Base-by-base conservation (phyloP, 768 basidiomycete genomes). In the Boletus speciosus region DNA sequence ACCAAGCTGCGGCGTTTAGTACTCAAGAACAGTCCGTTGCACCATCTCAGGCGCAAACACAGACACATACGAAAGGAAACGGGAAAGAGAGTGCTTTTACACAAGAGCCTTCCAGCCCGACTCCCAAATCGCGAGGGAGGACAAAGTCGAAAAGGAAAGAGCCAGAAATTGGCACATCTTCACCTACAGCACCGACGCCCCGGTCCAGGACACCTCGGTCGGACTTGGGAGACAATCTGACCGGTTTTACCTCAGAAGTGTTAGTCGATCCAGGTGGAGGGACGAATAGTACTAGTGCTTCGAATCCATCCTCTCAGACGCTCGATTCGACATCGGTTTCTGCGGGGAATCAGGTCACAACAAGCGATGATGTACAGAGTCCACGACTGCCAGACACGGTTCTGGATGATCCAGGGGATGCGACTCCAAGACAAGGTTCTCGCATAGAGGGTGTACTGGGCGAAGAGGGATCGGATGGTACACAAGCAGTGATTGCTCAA, bases 1-100 rank as follows among this genome's bases (percentile, higher is more conserved):
- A 88, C 59, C 85, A 88, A 64, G 85, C 88, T 4, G 83, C 83
- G 8, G 81, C 71, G 15, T 79, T 80, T 67, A 68, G 73, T 66
- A 65, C 75, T 60, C 56, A 74, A 62, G 64, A 74, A 57, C 66
- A 63, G 51, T 16, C 58, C 5, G n/a, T 37, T 5, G 15, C 49
- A 19, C 45, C 29, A 16, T 23, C 40, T 15, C 59, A 55, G 29
- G 11, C 44, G 1, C 54, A 49, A 29, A 29, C 37, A 0, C 54
- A 36, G 34, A 37, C 35, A 0, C 53, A 45, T 16, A 19, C 38
- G 4, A 61, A 61, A 55, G 66, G 49, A 6, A 68, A 66, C 45
- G 66, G 59, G 15, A 65, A 64, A 34, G 65, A 59, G 41, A 62
- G 48, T 40, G 60, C 36, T 2, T 47, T 48, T 16, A 3, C 19